Conservation (phyloP, 305 asterid species). For the Rubia peregrina region DNA sequence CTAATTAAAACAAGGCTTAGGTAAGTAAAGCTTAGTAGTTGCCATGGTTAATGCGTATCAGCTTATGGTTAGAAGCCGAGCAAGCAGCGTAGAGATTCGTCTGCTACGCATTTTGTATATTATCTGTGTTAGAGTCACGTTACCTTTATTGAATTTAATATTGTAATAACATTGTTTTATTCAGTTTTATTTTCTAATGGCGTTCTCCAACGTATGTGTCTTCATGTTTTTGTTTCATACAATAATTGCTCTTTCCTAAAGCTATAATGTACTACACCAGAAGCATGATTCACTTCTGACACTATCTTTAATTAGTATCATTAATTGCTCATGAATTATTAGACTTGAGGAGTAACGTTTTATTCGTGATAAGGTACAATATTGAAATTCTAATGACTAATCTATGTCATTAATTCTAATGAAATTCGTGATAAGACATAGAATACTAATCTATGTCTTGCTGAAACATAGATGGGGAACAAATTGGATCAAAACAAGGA, state of each 20-base stretch:
- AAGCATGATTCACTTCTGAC: neutral
- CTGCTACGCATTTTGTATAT: neutral
- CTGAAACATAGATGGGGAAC: too few species aligned
- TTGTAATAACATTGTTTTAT: neutral
- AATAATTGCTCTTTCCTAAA: neutral
- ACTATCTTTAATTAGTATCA: too few species aligned
- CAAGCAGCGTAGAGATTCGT: neutral
- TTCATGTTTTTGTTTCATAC: neutral
- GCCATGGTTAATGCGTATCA: neutral
- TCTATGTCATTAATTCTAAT: too few species aligned
- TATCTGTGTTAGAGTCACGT: slow-evolving; percentile 1
- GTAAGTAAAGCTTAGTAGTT: neutral
- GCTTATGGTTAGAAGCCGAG: neutral
- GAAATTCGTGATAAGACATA: too few species aligned
- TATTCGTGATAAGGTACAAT: too few species aligned
- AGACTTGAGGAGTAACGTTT: too few species aligned
- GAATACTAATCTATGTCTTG: too few species aligned
- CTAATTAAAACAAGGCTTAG: neutral
- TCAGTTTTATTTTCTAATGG: neutral
- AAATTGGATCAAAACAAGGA: too few species aligned
- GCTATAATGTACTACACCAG: neutral
- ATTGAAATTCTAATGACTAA: too few species aligned
- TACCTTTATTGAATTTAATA: neutral
- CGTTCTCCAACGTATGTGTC: neutral
- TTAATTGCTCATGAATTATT: too few species aligned